Percentiles rank a stretch among this genome's conserved stretches.
phyloP scores from a whole-genome alignment of 2,329 filamentous ascomycete species.

The Aspergillus fischeri region DNA sequence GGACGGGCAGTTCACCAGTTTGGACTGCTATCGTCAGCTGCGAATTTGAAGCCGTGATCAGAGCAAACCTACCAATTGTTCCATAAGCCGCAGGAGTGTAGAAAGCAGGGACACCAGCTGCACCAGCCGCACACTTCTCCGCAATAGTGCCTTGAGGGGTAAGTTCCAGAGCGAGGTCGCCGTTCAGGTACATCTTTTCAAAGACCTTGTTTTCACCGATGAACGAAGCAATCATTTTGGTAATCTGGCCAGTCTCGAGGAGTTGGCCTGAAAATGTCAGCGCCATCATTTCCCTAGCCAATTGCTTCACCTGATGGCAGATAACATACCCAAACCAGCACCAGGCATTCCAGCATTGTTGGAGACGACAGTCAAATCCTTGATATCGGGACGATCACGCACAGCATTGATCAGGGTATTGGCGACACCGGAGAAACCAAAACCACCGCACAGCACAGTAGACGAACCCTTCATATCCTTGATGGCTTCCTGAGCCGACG shows the following conservation, averaged over 20 bases:
- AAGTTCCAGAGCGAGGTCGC: constrained; percentile 80
- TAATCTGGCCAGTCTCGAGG: constrained; percentile 66
- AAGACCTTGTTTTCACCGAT: constrained; percentile 82
- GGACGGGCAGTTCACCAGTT: constrained; percentile 57
- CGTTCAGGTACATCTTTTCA: constrained; percentile 80
- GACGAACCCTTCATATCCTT: constrained; percentile 67
- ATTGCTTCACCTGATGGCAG: background rate
- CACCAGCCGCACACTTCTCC: constrained; percentile 78
- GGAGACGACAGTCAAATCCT: constrained; percentile 69
- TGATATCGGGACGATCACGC: constrained; percentile 53
- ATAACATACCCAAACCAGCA: constrained; percentile 61
- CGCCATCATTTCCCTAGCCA: background rate
- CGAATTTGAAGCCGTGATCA: constrained; percentile 40
- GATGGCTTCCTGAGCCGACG: constrained; percentile 66
- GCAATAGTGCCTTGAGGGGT: constrained; percentile 86
- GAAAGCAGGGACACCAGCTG: constrained; percentile 83
- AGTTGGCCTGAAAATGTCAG: constrained; percentile 53
- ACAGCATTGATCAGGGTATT: constrained; percentile 58
- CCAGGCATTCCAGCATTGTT: constrained; percentile 75
- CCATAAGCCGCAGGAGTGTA: constrained; percentile 76
- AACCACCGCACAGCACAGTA: constrained; percentile 70
- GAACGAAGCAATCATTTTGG: constrained; percentile 70
- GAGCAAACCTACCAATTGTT: constrained; percentile 52
- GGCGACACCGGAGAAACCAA: constrained; percentile 65
- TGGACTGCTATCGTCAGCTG: constrained; percentile 37